Evolutionary conservation across 2,329 filamentous ascomycete genomes (phyloP).

Genomic region (Diplodia intermedia): DNA sequence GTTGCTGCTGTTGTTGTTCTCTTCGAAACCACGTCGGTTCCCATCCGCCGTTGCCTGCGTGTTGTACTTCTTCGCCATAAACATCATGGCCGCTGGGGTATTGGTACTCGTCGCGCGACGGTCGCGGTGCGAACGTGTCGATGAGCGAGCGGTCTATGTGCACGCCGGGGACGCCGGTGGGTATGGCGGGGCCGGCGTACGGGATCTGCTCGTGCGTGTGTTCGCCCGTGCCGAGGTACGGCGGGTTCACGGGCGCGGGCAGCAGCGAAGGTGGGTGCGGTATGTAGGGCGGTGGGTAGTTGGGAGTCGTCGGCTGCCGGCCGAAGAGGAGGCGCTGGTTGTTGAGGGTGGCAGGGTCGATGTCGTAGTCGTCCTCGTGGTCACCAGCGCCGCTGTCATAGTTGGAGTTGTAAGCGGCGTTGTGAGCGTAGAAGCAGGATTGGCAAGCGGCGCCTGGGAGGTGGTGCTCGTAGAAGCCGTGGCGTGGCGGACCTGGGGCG

Average conservation of each 20-base stretch:
- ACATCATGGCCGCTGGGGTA: neutral
- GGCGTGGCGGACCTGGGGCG: neutral
- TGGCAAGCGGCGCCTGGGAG: neutral
- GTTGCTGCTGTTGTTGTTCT: no score
- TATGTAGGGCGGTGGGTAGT: neutral
- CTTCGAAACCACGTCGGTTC: no score
- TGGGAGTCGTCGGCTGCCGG: neutral
- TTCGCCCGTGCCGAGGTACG: neutral
- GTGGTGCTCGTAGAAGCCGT: neutral
- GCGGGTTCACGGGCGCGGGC: neutral
- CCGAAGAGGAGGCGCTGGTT: neutral
- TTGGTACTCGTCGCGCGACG: neutral
- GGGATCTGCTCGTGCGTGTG: neutral
- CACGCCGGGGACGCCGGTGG: neutral
- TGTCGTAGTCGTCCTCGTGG: neutral
- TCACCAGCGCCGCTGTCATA: neutral
- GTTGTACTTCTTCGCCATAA: neutral
- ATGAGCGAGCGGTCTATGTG: neutral
- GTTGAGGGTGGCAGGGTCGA: neutral
- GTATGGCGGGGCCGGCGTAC: neutral
- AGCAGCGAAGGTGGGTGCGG: neutral
- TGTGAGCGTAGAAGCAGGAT: neutral
- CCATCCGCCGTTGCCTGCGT: neutral
- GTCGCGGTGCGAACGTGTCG: neutral
- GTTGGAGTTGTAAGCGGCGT: neutral